These are phyloP conservation scores for Aspergillus brasiliensis DNA, from an alignment of 2,329 filamentous ascomycete species.

Conservation along the genomic window DNA sequence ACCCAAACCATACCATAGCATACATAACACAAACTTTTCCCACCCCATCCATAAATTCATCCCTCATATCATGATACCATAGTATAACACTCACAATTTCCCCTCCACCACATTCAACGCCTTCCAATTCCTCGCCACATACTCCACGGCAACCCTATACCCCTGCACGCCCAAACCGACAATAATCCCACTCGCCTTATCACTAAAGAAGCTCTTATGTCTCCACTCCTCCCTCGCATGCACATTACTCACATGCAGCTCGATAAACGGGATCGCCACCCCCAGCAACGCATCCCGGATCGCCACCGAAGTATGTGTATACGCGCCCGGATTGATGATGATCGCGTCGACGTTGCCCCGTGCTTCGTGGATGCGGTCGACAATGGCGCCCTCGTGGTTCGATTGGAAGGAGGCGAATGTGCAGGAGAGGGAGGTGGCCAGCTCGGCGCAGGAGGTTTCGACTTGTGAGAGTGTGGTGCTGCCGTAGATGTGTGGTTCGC, in stretches of 20 bases:
- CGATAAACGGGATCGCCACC: conserved; percentile 72
- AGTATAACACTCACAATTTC: neutral
- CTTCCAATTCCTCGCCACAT: conserved; percentile 44
- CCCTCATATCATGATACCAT: no score
- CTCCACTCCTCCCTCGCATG: conserved; percentile 70
- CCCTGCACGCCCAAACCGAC: conserved; percentile 67
- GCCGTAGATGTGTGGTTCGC: conserved; percentile 75
- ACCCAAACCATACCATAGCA: no score
- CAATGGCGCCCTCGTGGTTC: conserved; percentile 74
- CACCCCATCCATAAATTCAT: neutral
- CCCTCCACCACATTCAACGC: conserved; percentile 34
- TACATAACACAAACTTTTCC: no score
- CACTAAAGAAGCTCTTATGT: conserved; percentile 70
- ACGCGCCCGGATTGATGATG: conserved; percentile 74
- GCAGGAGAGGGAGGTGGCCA: conserved; percentile 54
- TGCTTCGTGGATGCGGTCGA: conserved; percentile 72
- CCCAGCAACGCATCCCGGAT: conserved; percentile 73
- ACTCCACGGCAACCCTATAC: conserved; percentile 63
- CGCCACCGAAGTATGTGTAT: conserved; percentile 75
- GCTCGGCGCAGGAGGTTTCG: conserved; percentile 50
- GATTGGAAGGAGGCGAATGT: conserved; percentile 68
- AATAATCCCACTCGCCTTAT: conserved; percentile 75
- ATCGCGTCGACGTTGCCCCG: conserved; percentile 60
- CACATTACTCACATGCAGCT: conserved; percentile 76
- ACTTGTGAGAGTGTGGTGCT: conserved; percentile 68